Percentiles rank a stretch among this genome's conserved stretches.
Conservation (phyloP, 768 basidiomycete species). For the Phaeotremella fagi region DNA sequence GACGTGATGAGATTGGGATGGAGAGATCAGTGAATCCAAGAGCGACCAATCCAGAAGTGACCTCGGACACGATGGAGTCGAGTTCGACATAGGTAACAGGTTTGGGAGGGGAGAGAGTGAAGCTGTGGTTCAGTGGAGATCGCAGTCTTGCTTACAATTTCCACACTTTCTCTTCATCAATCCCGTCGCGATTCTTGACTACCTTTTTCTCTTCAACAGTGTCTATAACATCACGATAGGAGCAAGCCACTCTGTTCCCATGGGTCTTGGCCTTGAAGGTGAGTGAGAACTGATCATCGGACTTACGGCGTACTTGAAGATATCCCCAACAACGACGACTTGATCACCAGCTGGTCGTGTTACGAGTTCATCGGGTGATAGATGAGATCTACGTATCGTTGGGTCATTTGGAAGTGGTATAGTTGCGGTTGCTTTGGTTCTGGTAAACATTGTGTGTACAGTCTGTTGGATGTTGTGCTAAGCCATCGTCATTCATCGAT, state of each 20-base stretch:
- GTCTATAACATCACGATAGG: slow-evolving; percentile 38
- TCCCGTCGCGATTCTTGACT: slow-evolving; percentile 33
- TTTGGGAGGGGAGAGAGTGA: slow-evolving; percentile 42
- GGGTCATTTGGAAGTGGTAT: slow-evolving; percentile 32
- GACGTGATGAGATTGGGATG: slow-evolving; percentile 13
- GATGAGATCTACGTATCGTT: slow-evolving; percentile 30
- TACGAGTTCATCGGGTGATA: slow-evolving; percentile 39
- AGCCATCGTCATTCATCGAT: too few relatives aligned
- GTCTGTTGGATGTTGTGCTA: neutral
- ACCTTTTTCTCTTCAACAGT: slow-evolving; percentile 46
- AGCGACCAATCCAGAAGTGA: slow-evolving; percentile 33
- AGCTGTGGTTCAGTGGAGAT: slow-evolving; percentile 36
- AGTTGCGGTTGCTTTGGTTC: slow-evolving; percentile 22
- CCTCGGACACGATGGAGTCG: slow-evolving; percentile 10
- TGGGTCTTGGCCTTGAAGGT: slow-evolving; percentile 32
- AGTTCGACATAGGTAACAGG: slow-evolving; percentile 42
- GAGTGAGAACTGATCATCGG: neutral
- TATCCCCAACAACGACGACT: slow-evolving; percentile 40
- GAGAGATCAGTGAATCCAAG: slow-evolving; percentile 26
- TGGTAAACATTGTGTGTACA: neutral
- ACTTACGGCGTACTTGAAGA: slow-evolving; percentile 34
- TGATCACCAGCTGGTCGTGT: slow-evolving; percentile 32
- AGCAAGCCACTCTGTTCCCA: slow-evolving; percentile 35
- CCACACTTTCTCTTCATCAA: slow-evolving; percentile 43
- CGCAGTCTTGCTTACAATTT: slow-evolving; percentile 46